Percentiles rank a stretch among this genome's conserved stretches.
Evolutionary conservation across 192 early-diverging fungal species (phyloP).

Genomic region (Funneliformis mosseae): DNA sequence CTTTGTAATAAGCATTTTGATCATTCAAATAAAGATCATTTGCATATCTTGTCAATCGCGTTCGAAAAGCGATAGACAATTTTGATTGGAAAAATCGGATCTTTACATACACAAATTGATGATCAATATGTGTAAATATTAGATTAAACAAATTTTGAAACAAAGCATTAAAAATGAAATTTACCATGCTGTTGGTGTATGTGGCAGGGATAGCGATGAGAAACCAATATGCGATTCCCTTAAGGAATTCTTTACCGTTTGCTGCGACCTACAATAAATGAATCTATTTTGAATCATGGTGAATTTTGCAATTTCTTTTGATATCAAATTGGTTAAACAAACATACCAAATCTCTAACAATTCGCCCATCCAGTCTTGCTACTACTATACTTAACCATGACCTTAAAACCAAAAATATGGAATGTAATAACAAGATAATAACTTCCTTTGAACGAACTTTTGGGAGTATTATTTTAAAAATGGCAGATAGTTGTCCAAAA

Average conservation of each 20-base stretch:
- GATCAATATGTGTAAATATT: not conserved
- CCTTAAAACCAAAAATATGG: slow-evolving; percentile 83
- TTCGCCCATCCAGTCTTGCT: slow-evolving; percentile 88
- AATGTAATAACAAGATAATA: slow-evolving; percentile 77
- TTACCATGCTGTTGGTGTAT: slow-evolving; percentile 97
- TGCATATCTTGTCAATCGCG: slow-evolving; percentile 83
- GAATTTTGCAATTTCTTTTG: not conserved
- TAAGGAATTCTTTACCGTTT: slow-evolving; percentile 76
- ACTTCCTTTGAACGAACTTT: slow-evolving; percentile 78
- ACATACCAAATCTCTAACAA: slow-evolving; percentile 91
- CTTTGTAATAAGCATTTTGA: slow-evolving; percentile 86
- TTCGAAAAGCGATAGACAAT: slow-evolving; percentile 78
- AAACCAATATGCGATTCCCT: slow-evolving; percentile 86
- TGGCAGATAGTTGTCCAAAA: slow-evolving; percentile 64
- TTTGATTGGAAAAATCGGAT: slow-evolving; percentile 72
- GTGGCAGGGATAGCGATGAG: slow-evolving; percentile 93
- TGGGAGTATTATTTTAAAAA: slow-evolving; percentile 85
- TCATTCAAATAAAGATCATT: slow-evolving; percentile 84
- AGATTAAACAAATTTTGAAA: not conserved
- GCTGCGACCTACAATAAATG: slow-evolving; percentile 62
- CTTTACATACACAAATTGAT: slow-evolving; percentile 35
- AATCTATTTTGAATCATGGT: not conserved
- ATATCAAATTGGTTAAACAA: not conserved
- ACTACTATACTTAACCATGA: slow-evolving; percentile 93
- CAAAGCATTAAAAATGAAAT: slow-evolving; percentile 33